These are phyloP conservation scores for Russula griseocarnosa DNA, from an alignment of 768 basidiomycete species.

Conservation along the genomic window DNA sequence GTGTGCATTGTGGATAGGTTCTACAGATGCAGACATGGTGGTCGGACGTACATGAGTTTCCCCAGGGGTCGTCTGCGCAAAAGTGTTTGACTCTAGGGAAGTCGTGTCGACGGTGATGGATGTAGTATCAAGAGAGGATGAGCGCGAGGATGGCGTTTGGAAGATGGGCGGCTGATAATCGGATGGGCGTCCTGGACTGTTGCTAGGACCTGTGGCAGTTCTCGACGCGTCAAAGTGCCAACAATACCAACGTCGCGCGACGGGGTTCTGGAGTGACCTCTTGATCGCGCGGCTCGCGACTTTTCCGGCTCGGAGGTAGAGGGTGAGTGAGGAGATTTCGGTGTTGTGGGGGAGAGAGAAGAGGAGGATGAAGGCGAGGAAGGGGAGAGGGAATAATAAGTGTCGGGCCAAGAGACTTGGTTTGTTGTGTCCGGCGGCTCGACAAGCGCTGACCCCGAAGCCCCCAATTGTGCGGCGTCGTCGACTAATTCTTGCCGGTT, in stretches of 20 bases:
- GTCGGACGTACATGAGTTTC: conserved; percentile 19
- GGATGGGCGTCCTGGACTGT: conserved; percentile 20
- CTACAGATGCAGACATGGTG: conserved; percentile 33
- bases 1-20: conserved; percentile 29
- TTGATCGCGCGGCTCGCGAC: neutral
- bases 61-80: conserved; percentile 27
- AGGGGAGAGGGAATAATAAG: conserved; percentile 1
- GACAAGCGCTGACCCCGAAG: conserved; percentile 17
- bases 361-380: conserved; percentile 42
- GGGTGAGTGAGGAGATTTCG: neutral
- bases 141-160: conserved; percentile 37
- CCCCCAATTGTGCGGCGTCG: conserved; percentile 19
- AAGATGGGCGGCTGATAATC: conserved; percentile 38
- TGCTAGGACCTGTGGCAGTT: conserved; percentile 30
- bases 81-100: neutral
- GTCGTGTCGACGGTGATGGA: conserved; percentile 14
- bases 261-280: conserved; percentile 37
- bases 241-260: conserved; percentile 53
- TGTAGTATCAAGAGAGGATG: conserved; percentile 32
- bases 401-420: conserved; percentile 4
- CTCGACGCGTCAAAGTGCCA: conserved; percentile 38
- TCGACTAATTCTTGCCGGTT: conserved; percentile 12
- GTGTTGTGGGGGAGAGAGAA: conserved; percentile 18
- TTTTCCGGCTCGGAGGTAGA: neutral
- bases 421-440: conserved; percentile 10